Percentiles rank a stretch among this genome's conserved stretches.
Evolutionary conservation across 2,329 filamentous ascomycete species (phyloP).

Genomic region (Blastomyces emzantsi): DNA sequence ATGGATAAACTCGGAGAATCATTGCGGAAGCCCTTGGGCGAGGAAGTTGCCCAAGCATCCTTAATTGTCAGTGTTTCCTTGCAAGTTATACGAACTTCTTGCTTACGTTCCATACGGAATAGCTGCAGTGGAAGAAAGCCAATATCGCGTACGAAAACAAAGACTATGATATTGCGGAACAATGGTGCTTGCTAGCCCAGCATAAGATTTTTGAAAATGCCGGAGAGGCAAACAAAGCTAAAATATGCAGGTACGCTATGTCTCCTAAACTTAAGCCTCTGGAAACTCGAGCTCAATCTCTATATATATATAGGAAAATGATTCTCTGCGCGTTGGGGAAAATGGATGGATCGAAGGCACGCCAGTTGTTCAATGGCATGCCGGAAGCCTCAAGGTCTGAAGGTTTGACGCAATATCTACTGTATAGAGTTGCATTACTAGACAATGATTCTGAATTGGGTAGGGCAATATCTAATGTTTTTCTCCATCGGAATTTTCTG

Average conservation of each 20-base stretch:
- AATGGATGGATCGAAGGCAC: slow-evolving; percentile 47
- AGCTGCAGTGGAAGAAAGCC: slow-evolving; percentile 78
- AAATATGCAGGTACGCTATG: slow-evolving; percentile 52
- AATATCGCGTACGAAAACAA: slow-evolving; percentile 49
- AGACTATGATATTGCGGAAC: slow-evolving; percentile 47
- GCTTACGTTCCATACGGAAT: slow-evolving; percentile 6
- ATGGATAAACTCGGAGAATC: slow-evolving; percentile 34
- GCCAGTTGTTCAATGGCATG: slow-evolving; percentile 51
- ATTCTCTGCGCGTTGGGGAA: slow-evolving; percentile 59
- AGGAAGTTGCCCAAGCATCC: slow-evolving; percentile 49
- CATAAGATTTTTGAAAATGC: slow-evolving; percentile 58
- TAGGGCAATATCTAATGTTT: slow-evolving; percentile 23
- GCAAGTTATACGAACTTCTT: slow-evolving; percentile 4
- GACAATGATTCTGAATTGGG: slow-evolving; percentile 47
- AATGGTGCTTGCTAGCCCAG: slow-evolving; percentile 64
- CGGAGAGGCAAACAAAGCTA: slow-evolving; percentile 57
- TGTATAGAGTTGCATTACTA: slow-evolving; percentile 63
- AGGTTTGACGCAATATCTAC: slow-evolving; percentile 59
- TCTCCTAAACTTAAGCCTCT: not conserved
- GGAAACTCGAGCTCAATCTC: slow-evolving; percentile 12
- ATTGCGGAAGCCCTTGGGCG: slow-evolving; percentile 43
- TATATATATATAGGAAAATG: slow-evolving; percentile 57
- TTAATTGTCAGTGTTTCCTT: slow-evolving; percentile 30
- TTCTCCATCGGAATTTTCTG: slow-evolving; percentile 7
- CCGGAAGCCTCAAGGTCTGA: slow-evolving; percentile 49